A percentile compares a stretch with the other conserved stretches of the same genome.
Evolutionary conservation across 2,329 filamentous ascomycete species (phyloP).

Genomic region (Fusarium sp.): DNA sequence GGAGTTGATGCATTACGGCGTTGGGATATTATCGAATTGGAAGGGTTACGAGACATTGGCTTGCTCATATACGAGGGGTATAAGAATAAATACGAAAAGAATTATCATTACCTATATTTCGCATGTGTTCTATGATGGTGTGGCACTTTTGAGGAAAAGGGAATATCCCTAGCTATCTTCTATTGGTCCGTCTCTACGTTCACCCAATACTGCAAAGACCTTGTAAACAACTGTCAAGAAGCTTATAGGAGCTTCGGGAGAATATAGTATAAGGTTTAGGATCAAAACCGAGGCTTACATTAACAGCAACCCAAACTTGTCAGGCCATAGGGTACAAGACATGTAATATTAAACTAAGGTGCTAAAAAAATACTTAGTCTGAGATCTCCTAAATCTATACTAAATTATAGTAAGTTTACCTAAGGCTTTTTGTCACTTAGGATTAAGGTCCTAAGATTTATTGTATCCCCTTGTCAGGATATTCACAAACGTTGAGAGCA

Average conservation of each 20-base stretch:
- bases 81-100: not conserved
- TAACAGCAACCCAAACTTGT: not conserved
- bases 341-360: no score
- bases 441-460: no score
- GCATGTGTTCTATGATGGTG: not conserved
- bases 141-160: not conserved
- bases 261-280: not conserved
- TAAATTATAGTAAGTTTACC: no score
- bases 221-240: not conserved
- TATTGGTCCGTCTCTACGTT: not conserved
- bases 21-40: slow-evolving; percentile 26
- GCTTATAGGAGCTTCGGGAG: not conserved
- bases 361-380: no score
- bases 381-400: no score
- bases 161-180: not conserved
- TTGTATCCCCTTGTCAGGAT: not conserved
- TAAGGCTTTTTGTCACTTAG: no score
- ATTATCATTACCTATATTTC: not conserved
- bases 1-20: slow-evolving; percentile 36
- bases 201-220: not conserved
- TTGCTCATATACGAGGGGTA: slow-evolving; percentile 7
- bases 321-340: no score
- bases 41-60: not conserved
- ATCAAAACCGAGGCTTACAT: not conserved
- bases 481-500: not conserved